Conservation (phyloP, 306 rosid genomes). For the Prosopis cineraria region DNA sequence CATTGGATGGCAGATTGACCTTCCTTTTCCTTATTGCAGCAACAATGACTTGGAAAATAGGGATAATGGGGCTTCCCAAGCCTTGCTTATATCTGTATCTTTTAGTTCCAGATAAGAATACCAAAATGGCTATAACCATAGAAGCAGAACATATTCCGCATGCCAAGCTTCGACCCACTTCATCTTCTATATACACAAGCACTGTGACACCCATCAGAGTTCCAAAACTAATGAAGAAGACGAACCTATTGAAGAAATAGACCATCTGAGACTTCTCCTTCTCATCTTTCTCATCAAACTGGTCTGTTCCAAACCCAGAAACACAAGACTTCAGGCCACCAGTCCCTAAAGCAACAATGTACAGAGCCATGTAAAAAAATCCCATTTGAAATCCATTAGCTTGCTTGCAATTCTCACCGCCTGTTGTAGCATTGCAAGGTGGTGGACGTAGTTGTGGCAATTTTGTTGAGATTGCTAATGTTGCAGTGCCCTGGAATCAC, state of each 20-base stretch:
- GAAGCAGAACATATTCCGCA: background rate
- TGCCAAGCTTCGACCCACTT: background rate
- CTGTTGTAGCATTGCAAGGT: background rate
- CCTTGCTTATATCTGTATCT: background rate
- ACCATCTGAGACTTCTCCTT: background rate
- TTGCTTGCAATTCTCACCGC: background rate
- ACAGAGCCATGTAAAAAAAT: background rate
- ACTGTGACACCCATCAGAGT: background rate
- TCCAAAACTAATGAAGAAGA: conserved; percentile 1
- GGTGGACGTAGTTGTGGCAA: background rate
- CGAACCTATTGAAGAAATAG: background rate
- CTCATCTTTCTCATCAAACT: conserved; percentile 4
- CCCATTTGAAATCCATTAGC: background rate
- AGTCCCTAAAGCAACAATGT: background rate
- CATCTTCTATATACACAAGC: background rate
- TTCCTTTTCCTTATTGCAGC: background rate
- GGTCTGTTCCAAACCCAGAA: conserved; percentile 4
- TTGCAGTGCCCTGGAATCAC: background rate
- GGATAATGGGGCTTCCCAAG: background rate
- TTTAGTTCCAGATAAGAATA: background rate
- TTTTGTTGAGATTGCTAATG: background rate
- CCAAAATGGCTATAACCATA: background rate
- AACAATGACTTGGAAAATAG: background rate
- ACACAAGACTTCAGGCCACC: background rate
- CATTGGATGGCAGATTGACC: background rate